These are phyloP conservation scores for Nemania sp. DNA, from an alignment of 2,329 filamentous ascomycete genomes.

Conservation along the genomic window DNA sequence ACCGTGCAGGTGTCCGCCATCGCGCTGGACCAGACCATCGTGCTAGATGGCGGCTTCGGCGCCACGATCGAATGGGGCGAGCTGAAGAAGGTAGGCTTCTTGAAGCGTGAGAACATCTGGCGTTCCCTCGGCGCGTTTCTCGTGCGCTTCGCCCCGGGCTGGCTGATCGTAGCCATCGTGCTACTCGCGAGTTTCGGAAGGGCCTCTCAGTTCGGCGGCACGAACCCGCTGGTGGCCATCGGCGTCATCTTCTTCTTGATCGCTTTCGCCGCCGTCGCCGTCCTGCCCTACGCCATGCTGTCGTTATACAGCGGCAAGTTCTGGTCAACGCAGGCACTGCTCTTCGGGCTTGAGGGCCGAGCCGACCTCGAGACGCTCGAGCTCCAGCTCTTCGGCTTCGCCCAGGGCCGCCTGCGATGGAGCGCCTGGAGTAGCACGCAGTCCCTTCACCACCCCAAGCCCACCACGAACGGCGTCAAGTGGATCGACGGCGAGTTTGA, in stretches of 20 bases:
- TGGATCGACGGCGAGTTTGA: conserved; percentile 2
- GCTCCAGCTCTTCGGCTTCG: conserved; percentile 3
- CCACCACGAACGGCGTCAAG: background rate
- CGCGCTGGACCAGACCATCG: background rate
- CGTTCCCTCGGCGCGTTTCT: background rate
- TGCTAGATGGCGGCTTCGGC: conserved; percentile 3
- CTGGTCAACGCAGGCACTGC: conserved; percentile 3
- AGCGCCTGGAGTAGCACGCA: background rate
- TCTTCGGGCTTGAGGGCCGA: conserved; percentile 3
- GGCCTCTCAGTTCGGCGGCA: too few species aligned
- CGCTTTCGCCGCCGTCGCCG: background rate
- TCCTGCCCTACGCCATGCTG: background rate
- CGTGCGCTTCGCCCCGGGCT: background rate
- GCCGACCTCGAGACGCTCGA: conserved; percentile 4
- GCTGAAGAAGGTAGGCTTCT: background rate
- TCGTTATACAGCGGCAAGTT: conserved; percentile 2
- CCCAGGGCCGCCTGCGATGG: conserved; percentile 1
- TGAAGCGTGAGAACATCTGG: background rate
- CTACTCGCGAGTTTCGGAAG: background rate
- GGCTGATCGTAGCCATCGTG: background rate
- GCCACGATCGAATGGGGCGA: background rate
- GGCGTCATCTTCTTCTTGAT: conserved; percentile 4
- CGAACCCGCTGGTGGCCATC: background rate
- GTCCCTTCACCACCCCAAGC: conserved; percentile 7
- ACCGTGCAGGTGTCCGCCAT: background rate